Conservation (phyloP, 108 stramenopile genomes). For the Licmophora abbreviata region DNA sequence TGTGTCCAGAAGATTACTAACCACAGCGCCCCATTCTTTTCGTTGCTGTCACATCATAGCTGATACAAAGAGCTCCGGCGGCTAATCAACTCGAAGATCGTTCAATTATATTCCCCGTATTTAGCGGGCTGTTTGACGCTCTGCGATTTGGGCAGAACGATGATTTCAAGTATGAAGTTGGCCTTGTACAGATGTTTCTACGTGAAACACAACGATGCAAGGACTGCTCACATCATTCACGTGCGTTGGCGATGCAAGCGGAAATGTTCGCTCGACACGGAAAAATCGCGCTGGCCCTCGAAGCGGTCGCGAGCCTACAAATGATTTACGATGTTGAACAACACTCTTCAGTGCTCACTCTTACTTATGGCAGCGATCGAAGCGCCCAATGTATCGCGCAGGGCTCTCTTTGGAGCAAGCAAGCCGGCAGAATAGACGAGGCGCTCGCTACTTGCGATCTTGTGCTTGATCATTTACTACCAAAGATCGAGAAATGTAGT, state of each 20-base stretch:
- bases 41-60: too few species aligned
- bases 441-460: constrained; percentile 37
- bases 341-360: constrained; percentile 38
- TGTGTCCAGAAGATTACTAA: not conserved
- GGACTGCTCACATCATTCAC: constrained; percentile 46
- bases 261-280: constrained; percentile 43
- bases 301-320: constrained; percentile 4
- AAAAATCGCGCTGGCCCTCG: constrained; percentile 41
- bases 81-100: constrained; percentile 24
- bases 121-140: constrained; percentile 40
- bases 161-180: constrained; percentile 30
- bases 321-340: constrained; percentile 32
- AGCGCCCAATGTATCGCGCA: constrained; percentile 42
- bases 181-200: constrained; percentile 36
- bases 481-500: constrained; percentile 44
- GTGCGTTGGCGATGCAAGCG: constrained; percentile 55
- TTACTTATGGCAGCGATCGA: constrained; percentile 51
- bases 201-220: constrained; percentile 40
- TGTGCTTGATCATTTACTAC: constrained; percentile 38
- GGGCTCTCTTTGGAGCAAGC: constrained; percentile 31
- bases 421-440: constrained; percentile 23
- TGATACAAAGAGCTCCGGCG: constrained; percentile 14
- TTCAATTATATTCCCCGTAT: constrained; percentile 53
- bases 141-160: constrained; percentile 41
- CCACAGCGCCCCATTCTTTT: not conserved